These are phyloP conservation scores for Penicillium pancosmium DNA, from an alignment of 495 filamentous ascomycete species.

Conservation along the genomic window DNA sequence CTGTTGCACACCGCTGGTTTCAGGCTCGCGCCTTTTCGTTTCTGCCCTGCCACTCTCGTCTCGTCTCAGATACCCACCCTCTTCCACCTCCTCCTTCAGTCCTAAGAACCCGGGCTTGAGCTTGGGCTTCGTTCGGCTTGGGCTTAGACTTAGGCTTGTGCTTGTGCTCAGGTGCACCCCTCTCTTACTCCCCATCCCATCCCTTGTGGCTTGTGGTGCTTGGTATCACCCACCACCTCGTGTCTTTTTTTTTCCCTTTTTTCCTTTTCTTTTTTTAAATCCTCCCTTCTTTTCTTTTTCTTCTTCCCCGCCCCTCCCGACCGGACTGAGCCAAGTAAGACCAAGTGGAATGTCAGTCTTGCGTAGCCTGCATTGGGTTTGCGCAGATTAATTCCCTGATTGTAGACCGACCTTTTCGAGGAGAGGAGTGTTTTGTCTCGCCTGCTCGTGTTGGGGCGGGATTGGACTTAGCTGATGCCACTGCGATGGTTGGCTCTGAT, in stretches of 20 bases:
- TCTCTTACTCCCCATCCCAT: background rate
- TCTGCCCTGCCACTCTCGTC: constrained; percentile 1
- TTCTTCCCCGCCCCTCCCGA: background rate
- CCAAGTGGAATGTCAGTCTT: constrained; percentile 7
- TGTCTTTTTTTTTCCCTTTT: background rate
- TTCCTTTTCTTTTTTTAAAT: background rate
- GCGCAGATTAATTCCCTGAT: background rate
- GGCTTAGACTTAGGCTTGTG: constrained; percentile 2
- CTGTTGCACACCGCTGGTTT: constrained; percentile 19
- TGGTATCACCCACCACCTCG: background rate
- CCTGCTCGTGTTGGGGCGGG: background rate
- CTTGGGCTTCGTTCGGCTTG: background rate
- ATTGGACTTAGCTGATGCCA: no score
- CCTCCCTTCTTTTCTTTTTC: background rate
- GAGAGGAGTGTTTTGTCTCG: constrained; percentile 1
- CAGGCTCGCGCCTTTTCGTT: background rate
- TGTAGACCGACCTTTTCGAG: constrained; percentile 2
- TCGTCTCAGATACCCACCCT: background rate
- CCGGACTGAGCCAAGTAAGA: background rate
- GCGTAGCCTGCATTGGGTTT: constrained; percentile 8
- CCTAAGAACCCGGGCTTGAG: background rate
- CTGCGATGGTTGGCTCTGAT: background rate
- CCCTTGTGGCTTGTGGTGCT: background rate
- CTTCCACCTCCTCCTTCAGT: no score
- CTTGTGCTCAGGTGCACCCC: background rate